Percentiles rank a stretch among this genome's conserved stretches.
Evolutionary conservation across 208 protist species (phyloP).

Genomic region (Lotmaria passim): DNA sequence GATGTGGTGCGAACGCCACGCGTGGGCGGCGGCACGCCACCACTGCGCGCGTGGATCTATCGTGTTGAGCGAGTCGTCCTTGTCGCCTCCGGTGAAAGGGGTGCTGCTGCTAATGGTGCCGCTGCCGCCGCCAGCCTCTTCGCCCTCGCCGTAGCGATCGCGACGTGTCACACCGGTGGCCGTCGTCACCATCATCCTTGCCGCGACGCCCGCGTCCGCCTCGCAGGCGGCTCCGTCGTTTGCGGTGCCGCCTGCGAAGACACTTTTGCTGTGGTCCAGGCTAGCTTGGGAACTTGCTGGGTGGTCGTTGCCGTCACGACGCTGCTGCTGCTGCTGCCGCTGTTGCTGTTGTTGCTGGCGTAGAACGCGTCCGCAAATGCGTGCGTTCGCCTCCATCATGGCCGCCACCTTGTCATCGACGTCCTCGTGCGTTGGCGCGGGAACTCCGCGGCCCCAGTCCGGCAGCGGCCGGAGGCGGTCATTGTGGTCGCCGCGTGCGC

Average conservation of each 20-base stretch:
- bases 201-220: not conserved
- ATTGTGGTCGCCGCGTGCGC: not conserved
- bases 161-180: not conserved
- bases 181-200: not conserved
- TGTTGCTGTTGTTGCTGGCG: conserved; percentile 9
- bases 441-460: conserved; percentile 27
- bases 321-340: conserved; percentile 6
- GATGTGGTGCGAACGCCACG: conserved; percentile 66
- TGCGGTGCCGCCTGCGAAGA: no score
- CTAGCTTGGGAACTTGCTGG: no score
- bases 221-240: not conserved
- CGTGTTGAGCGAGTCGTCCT: conserved; percentile 5
- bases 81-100: not conserved
- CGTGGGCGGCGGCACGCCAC: conserved; percentile 70
- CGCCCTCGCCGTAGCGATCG: not conserved
- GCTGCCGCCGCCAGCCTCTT: no score
- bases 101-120: not conserved
- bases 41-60: conserved; percentile 59
- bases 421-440: conserved; percentile 29
- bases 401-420: conserved; percentile 48
- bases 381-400: conserved; percentile 59
- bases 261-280: no score
- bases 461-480: not conserved
- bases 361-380: conserved; percentile 36
- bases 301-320: not conserved